phyloP scores from a whole-genome alignment of 2,329 filamentous ascomycete genomes.

The Alternaria metachromatica region DNA sequence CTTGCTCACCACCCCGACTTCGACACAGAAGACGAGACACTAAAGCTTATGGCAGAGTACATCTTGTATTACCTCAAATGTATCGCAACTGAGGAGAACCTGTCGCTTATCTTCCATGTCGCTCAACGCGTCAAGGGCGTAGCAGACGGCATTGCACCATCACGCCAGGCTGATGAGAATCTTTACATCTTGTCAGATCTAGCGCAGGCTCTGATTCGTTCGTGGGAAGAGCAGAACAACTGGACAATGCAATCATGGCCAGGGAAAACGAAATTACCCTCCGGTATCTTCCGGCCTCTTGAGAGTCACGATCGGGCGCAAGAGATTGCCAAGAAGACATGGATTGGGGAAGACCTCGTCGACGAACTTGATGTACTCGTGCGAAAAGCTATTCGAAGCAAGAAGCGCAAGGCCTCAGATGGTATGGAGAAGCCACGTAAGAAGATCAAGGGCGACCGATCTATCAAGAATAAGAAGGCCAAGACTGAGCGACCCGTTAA shows the following conservation, averaged over 20 bases:
- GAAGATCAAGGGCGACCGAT: constrained; percentile 42
- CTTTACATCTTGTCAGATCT: constrained; percentile 90
- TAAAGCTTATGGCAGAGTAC: constrained; percentile 85
- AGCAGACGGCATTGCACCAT: constrained; percentile 74
- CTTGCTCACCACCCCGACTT: constrained; percentile 96
- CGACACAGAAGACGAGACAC: constrained; percentile 64
- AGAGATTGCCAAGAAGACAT: constrained; percentile 84
- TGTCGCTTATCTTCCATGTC: constrained; percentile 88
- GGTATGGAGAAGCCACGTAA: constrained; percentile 40
- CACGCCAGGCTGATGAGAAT: constrained; percentile 64
- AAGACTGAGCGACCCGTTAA: constrained; percentile 41
- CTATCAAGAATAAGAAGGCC: constrained; percentile 40
- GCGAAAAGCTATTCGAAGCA: constrained; percentile 69
- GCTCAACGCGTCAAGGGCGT: constrained; percentile 93
- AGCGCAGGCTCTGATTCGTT: constrained; percentile 78
- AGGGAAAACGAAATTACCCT: constrained; percentile 79
- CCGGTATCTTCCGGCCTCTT: constrained; percentile 77
- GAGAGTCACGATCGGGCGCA: constrained; percentile 80
- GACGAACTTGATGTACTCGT: constrained; percentile 80
- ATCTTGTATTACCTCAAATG: constrained; percentile 86
- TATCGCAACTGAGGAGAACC: constrained; percentile 84
- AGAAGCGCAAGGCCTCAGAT: constrained; percentile 51
- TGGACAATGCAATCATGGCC: constrained; percentile 88
- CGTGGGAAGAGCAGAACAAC: constrained; percentile 83
- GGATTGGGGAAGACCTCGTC: constrained; percentile 75